These are phyloP conservation scores for Fragaria iinumae DNA, from an alignment of 306 rosid species.

Conservation along the genomic window DNA sequence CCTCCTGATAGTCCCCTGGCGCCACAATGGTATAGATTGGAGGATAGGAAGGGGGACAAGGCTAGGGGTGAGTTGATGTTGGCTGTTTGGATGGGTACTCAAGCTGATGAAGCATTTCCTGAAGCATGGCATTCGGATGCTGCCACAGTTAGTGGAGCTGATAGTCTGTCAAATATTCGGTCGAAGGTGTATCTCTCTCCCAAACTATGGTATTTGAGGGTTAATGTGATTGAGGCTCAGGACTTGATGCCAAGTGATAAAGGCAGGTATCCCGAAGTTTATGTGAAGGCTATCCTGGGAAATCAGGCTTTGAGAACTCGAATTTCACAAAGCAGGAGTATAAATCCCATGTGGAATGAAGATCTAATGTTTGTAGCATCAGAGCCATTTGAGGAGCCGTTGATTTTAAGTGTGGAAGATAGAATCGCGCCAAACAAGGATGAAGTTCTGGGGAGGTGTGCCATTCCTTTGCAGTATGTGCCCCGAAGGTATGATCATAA, in stretches of 20 bases:
- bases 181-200: conserved; percentile 96
- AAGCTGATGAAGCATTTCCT: conserved; percentile 96
- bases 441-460: conserved; percentile 72
- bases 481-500: conserved; percentile 79
- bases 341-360: conserved; percentile 98
- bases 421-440: conserved; percentile 87
- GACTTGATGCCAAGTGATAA: conserved; percentile 71
- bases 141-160: conserved; percentile 79
- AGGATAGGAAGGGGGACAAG: conserved; percentile 65
- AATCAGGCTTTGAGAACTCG: conserved; percentile 76
- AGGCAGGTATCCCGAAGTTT: conserved; percentile 87
- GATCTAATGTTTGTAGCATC: conserved; percentile 95
- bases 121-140: conserved; percentile 99
- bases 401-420: conserved; percentile 86
- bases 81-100: conserved; percentile 99
- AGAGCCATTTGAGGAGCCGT: conserved; percentile 85
- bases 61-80: conserved; percentile 88
- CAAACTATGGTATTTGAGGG: conserved; percentile 98
- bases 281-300: conserved; percentile 76
- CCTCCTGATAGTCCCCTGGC: conserved; percentile 96
- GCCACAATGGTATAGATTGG: conserved; percentile 93
- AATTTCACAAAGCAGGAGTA: conserved; percentile 61
- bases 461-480: conserved; percentile 53
- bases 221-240: conserved; percentile 93
- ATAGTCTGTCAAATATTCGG: conserved; percentile 81